These are phyloP conservation scores for Oidium heveae DNA, from an alignment of 2,329 filamentous ascomycete genomes.

Conservation along the genomic window DNA sequence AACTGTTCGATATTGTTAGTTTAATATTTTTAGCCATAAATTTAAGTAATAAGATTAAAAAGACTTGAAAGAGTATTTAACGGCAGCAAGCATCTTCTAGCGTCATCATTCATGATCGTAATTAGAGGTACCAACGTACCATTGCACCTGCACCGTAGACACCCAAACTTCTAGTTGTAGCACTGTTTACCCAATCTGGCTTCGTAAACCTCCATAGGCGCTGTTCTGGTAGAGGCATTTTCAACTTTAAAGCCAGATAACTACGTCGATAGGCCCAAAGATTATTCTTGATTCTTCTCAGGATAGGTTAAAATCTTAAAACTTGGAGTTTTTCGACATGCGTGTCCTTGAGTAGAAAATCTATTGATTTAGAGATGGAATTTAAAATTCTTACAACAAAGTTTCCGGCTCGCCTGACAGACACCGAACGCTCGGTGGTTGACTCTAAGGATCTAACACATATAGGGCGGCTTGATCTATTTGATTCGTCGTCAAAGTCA, in stretches of 20 bases:
- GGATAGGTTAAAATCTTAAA: too few species aligned
- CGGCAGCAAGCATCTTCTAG: background rate
- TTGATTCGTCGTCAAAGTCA: too few species aligned
- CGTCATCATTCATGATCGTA: background rate
- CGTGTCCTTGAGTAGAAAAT: too few species aligned
- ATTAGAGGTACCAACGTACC: conserved; percentile 19
- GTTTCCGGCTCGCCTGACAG: too few species aligned
- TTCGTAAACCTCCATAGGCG: conserved; percentile 41
- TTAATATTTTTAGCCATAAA: background rate
- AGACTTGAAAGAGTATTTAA: background rate
- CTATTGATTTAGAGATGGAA: too few species aligned
- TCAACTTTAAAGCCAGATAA: background rate
- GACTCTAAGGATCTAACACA: too few species aligned
- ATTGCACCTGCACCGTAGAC: conserved; percentile 37
- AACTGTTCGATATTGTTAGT: conserved; percentile 20
- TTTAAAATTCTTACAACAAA: too few species aligned
- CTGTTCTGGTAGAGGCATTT: conserved; percentile 27
- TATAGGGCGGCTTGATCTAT: too few species aligned
- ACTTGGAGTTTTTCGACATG: too few species aligned
- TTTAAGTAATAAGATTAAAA: background rate
- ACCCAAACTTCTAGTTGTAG: conserved; percentile 35
- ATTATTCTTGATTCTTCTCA: too few species aligned
- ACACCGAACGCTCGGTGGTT: too few species aligned
- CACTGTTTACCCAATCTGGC: conserved; percentile 41
- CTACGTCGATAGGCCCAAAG: too few species aligned